Conservation (phyloP, 2,329 filamentous ascomycete genomes). For the Lanzia echinophila region DNA sequence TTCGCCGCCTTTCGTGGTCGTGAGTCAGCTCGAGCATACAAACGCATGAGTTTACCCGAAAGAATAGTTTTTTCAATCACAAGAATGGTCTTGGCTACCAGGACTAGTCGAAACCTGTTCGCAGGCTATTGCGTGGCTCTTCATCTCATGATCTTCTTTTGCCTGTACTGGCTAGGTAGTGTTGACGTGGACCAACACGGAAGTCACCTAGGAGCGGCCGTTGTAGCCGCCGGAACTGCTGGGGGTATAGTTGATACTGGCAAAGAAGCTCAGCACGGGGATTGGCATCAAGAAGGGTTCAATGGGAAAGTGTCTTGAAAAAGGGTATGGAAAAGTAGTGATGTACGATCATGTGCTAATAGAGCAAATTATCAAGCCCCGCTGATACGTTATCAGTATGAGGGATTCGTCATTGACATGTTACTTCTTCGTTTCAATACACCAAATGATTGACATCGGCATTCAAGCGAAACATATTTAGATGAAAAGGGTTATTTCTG, state of each 20-base stretch:
- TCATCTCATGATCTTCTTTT: constrained; percentile 79
- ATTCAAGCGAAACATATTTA: not conserved
- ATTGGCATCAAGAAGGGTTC: constrained; percentile 54
- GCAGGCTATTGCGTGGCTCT: constrained; percentile 84
- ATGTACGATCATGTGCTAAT: constrained; percentile 27
- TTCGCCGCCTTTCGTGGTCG: constrained; percentile 94
- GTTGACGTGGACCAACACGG: constrained; percentile 51
- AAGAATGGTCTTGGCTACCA: constrained; percentile 80
- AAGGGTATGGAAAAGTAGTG: constrained; percentile 3
- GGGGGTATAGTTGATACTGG: constrained; percentile 34
- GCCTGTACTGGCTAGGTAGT: constrained; percentile 77
- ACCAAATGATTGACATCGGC: not conserved
- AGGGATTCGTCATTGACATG: not conserved
- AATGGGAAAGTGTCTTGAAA: constrained; percentile 24
- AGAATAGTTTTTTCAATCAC: constrained; percentile 86
- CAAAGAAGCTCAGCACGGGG: constrained; percentile 37
- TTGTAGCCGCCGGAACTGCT: constrained; percentile 36
- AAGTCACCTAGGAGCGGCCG: constrained; percentile 34
- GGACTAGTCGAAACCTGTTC: constrained; percentile 89
- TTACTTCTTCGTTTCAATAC: not conserved
- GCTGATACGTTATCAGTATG: not conserved
- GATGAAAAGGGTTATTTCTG: not conserved
- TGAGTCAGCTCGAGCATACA: constrained; percentile 84
- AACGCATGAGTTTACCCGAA: constrained; percentile 88
- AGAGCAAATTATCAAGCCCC: constrained; percentile 10